A percentile compares a stretch with the other conserved stretches of the same genome.
These are phyloP conservation scores for Anthracocystis panici-leucophaei DNA, from an alignment of 1,284 basidiomycete genomes.

Conservation along the genomic window DNA sequence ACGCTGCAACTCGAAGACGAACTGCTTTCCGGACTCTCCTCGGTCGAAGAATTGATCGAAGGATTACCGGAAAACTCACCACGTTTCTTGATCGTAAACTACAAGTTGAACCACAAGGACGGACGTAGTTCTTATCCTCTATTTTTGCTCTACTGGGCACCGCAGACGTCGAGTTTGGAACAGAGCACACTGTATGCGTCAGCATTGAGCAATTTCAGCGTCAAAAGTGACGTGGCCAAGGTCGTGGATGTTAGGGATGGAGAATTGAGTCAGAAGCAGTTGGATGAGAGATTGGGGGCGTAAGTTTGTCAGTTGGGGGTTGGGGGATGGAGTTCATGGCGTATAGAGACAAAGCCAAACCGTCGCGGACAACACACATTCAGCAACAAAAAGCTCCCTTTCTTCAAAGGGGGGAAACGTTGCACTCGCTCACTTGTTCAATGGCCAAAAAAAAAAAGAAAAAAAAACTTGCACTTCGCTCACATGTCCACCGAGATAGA, in stretches of 20 bases:
- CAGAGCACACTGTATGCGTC: conserved; percentile 68
- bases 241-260: conserved; percentile 64
- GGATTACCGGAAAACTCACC: conserved; percentile 91
- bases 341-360: no score
- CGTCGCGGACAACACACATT: no score
- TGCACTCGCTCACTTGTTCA: no score
- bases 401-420: no score
- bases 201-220: conserved; percentile 60
- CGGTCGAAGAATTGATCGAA: conserved; percentile 61
- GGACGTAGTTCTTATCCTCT: conserved; percentile 80
- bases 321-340: no score
- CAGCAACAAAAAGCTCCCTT: no score
- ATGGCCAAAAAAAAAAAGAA: no score
- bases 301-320: conserved; percentile 8
- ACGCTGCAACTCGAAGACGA: conserved; percentile 62
- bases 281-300: conserved; percentile 57
- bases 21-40: conserved; percentile 26
- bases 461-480: no score
- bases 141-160: conserved; percentile 62
- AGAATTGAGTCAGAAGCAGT: conserved; percentile 31
- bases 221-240: conserved; percentile 62
- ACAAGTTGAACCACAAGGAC: conserved; percentile 83
- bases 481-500: no score
- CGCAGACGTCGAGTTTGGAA: conserved; percentile 58
- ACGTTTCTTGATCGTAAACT: conserved; percentile 85